Evolutionary conservation across 176 grass and related monocot genomes (phyloP).

Genomic region (Paspalum vaginatum): DNA sequence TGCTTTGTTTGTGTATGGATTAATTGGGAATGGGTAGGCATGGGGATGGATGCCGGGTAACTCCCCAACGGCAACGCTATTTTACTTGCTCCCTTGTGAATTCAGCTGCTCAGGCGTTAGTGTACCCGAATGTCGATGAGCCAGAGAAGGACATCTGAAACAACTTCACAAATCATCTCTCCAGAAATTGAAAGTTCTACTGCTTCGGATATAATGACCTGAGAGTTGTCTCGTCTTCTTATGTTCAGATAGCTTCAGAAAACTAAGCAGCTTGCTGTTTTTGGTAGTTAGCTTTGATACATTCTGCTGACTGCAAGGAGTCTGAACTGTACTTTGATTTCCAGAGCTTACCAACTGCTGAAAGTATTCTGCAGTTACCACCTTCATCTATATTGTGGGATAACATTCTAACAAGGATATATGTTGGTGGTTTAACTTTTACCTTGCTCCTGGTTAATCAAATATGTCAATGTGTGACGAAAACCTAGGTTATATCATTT

Average conservation of each 20-base stretch:
- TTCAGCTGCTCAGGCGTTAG: neutral
- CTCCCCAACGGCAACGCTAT: too few species aligned
- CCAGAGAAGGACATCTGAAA: neutral
- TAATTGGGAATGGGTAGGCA: too few species aligned
- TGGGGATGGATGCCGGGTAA: too few species aligned
- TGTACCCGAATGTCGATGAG: neutral
- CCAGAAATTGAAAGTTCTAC: neutral
- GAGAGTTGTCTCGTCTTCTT: neutral
- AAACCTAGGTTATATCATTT: too few species aligned
- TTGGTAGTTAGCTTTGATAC: neutral
- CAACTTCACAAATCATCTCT: neutral
- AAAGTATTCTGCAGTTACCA: neutral
- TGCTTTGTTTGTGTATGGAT: too few species aligned
- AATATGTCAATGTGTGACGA: too few species aligned
- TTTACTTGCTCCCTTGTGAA: slow-evolving; percentile 3
- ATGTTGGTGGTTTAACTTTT: too few species aligned
- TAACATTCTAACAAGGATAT: too few species aligned
- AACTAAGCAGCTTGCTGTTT: neutral
- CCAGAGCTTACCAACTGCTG: neutral
- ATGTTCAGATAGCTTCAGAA: neutral
- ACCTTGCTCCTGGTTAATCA: too few species aligned
- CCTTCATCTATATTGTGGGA: too few species aligned
- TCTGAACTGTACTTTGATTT: neutral
- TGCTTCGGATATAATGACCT: neutral
- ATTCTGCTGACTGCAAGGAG: neutral